Conservation (phyloP, 2,329 filamentous ascomycete genomes). For the Sporothrix schenckii region DNA sequence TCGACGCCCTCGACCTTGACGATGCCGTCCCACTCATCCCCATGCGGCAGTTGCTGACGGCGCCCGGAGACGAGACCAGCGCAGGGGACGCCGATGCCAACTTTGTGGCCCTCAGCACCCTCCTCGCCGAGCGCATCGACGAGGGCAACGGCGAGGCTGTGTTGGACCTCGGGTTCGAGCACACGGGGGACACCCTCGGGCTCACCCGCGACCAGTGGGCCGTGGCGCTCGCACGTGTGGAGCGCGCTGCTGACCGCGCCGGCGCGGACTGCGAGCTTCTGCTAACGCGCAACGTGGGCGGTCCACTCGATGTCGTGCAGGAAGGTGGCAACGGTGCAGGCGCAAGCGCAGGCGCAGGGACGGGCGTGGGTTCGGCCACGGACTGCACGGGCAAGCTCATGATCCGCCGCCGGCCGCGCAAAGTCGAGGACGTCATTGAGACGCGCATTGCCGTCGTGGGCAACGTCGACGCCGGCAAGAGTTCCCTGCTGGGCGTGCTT, state of each 20-base stretch:
- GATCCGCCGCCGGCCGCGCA: constrained; percentile 72
- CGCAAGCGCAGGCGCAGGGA: neutral
- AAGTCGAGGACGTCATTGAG: constrained; percentile 87
- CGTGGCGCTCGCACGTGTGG: constrained; percentile 66
- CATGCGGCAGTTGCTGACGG: constrained; percentile 75
- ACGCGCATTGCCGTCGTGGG: constrained; percentile 95
- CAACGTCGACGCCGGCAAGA: constrained; percentile 97
- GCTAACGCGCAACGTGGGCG: constrained; percentile 88
- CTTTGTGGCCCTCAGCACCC: constrained; percentile 63
- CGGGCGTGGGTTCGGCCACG: constrained; percentile 43
- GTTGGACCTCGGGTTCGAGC: constrained; percentile 90
- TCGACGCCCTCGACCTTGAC: constrained; percentile 88
- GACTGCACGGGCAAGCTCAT: constrained; percentile 84
- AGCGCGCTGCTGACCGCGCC: constrained; percentile 63
- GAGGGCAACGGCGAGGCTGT: constrained; percentile 88
- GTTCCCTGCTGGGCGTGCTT: constrained; percentile 90
- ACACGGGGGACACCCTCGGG: constrained; percentile 82
- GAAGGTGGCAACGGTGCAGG: neutral
- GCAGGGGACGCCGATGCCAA: constrained; percentile 61
- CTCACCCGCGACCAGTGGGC: constrained; percentile 77
- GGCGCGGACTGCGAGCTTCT: constrained; percentile 79
- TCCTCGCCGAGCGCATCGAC: constrained; percentile 69
- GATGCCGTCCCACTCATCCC: constrained; percentile 69
- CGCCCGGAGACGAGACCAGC: constrained; percentile 49
- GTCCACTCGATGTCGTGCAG: constrained; percentile 64